Evolutionary conservation across 805 yeast genomes (phyloP).

Genomic region (Metschnikowia gelsemii): DNA sequence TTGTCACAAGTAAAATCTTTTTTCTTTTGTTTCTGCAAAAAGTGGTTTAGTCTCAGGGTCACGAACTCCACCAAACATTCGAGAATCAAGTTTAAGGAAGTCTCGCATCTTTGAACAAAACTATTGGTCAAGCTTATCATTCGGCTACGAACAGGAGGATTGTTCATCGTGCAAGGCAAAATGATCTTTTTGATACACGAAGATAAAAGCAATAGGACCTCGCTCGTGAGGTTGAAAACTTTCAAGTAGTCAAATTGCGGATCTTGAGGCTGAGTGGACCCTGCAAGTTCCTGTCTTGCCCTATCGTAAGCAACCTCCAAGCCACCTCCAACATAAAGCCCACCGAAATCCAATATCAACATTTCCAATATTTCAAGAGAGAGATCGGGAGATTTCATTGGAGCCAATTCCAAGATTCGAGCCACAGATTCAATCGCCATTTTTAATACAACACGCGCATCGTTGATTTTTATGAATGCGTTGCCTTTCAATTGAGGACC

Average conservation of each 20-base stretch:
- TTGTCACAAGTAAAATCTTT: slow-evolving; percentile 60
- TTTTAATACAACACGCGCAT: slow-evolving; percentile 63
- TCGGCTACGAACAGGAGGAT: slow-evolving; percentile 55
- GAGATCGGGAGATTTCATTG: slow-evolving; percentile 58
- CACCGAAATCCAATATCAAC: slow-evolving; percentile 66
- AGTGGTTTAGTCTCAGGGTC: slow-evolving; percentile 46
- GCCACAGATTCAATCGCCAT: slow-evolving; percentile 74
- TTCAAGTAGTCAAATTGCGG: slow-evolving; percentile 49
- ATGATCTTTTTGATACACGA: slow-evolving; percentile 72
- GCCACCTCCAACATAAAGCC: slow-evolving; percentile 70
- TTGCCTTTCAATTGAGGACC: slow-evolving; percentile 17
- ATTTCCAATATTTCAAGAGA: slow-evolving; percentile 67
- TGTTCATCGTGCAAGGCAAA: slow-evolving; percentile 66
- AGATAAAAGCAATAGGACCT: slow-evolving; percentile 63
- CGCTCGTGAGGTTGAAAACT: slow-evolving; percentile 53
- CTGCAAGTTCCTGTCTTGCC: slow-evolving; percentile 36
- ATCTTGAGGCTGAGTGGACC: slow-evolving; percentile 23
- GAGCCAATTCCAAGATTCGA: slow-evolving; percentile 70
- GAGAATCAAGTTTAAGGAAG: slow-evolving; percentile 61
- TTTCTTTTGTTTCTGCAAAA: slow-evolving; percentile 64
- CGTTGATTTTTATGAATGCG: slow-evolving; percentile 37
- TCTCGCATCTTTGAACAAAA: slow-evolving; percentile 59
- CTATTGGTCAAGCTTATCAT: slow-evolving; percentile 63
- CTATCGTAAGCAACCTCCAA: slow-evolving; percentile 64
- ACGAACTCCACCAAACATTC: slow-evolving; percentile 56